phyloP scores from a whole-genome alignment of 2,329 filamentous ascomycete genomes.

The Huntiella savannae region DNA sequence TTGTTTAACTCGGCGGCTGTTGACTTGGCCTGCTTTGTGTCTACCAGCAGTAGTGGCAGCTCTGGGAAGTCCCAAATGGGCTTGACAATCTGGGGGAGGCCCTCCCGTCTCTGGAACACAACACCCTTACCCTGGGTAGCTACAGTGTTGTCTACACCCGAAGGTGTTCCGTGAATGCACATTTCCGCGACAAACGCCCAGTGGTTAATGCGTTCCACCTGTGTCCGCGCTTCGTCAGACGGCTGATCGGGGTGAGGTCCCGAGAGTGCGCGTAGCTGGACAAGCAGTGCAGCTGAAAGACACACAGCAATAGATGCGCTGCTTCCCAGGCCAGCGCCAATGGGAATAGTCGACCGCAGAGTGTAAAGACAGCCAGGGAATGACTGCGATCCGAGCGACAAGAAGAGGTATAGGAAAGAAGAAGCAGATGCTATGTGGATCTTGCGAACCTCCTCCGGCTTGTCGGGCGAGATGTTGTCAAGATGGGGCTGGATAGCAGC shows the following conservation, averaged over 20 bases:
- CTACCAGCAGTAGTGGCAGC: constrained; percentile 71
- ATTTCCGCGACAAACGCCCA: constrained; percentile 97
- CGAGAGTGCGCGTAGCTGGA: constrained; percentile 73
- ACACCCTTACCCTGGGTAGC: constrained; percentile 86
- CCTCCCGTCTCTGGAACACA: constrained; percentile 49
- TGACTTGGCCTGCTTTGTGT: constrained; percentile 74
- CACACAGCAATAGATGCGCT: constrained; percentile 92
- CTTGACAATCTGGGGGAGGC: constrained; percentile 33
- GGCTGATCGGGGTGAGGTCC: constrained; percentile 88
- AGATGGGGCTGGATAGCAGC: constrained; percentile 67
- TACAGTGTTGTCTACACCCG: constrained; percentile 93
- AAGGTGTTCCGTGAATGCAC: constrained; percentile 94
- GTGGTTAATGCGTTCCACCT: constrained; percentile 87
- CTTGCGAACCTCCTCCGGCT: constrained; percentile 55
- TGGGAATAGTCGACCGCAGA: constrained; percentile 80
- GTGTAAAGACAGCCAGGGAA: constrained; percentile 77
- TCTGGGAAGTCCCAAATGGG: constrained; percentile 79
- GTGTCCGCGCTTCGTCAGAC: constrained; percentile 64
- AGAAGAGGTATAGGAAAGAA: constrained; percentile 81
- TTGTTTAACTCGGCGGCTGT: constrained; percentile 75
- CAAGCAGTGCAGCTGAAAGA: constrained; percentile 60
- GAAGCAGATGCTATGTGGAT: constrained; percentile 67
- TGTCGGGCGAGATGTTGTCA: constrained; percentile 44
- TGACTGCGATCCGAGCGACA: constrained; percentile 62
- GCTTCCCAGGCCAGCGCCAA: constrained; percentile 76